Conservation (phyloP, 179 eudicot species). For the Patellifolia procumbens region DNA sequence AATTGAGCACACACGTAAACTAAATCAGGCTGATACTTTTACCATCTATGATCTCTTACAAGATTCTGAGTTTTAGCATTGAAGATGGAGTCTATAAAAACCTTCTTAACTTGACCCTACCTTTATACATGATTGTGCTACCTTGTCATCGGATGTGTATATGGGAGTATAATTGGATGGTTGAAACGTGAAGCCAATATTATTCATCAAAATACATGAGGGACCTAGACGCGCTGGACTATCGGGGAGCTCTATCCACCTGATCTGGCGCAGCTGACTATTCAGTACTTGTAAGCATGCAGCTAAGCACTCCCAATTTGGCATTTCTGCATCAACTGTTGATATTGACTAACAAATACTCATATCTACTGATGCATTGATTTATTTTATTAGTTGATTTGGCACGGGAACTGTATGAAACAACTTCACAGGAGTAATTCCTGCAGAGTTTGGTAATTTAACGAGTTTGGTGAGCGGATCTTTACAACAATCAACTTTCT, state of each 20-base stretch:
- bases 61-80: too few species aligned
- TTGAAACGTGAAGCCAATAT: not conserved
- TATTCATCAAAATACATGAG: conserved; percentile 16
- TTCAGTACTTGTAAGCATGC: conserved; percentile 37
- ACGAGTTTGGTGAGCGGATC: conserved; percentile 29
- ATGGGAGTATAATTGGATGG: too few species aligned
- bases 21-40: too few species aligned
- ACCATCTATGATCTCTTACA: too few species aligned
- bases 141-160: too few species aligned
- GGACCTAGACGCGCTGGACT: conserved; percentile 42
- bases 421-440: conserved; percentile 32
- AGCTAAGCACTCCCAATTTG: too few species aligned
- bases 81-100: too few species aligned
- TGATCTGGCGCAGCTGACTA: conserved; percentile 29
- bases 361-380: not conserved
- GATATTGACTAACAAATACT: not conserved
- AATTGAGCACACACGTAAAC: too few species aligned
- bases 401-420: conserved; percentile 37
- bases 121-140: too few species aligned
- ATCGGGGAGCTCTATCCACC: conserved; percentile 41
- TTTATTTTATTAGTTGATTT: not conserved
- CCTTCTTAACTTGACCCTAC: too few species aligned
- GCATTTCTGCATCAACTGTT: not conserved
- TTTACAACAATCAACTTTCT: conserved; percentile 30
- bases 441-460: conserved; percentile 30